Conservation (phyloP, 805 yeast species). For the Saccharomycopsis selenospora region DNA sequence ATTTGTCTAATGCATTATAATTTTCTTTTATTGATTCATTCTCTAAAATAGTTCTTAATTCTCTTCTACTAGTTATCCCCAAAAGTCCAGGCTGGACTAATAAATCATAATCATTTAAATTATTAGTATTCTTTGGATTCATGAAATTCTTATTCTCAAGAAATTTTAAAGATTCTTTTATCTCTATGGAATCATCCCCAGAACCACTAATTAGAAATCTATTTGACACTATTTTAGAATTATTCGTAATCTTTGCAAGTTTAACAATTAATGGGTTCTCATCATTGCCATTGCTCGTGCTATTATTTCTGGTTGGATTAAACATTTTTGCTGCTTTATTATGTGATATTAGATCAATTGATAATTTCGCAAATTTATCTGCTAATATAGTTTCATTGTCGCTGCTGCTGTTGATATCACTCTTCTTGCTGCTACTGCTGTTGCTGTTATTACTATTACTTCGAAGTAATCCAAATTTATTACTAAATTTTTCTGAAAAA, state of each 20-base stretch:
- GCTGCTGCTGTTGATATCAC: background rate
- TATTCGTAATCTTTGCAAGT: background rate
- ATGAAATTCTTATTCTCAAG: constrained; percentile 9
- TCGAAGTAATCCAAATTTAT: constrained; percentile 6
- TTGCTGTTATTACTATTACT: background rate
- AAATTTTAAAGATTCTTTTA: background rate
- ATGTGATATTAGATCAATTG: constrained; percentile 5
- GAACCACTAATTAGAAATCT: background rate
- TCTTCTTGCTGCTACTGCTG: background rate
- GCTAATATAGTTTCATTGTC: constrained; percentile 3
- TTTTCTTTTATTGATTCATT: constrained; percentile 51
- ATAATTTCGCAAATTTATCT: constrained; percentile 13
- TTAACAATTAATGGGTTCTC: background rate
- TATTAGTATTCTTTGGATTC: constrained; percentile 1
- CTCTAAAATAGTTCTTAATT: constrained; percentile 54
- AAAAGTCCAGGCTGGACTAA: constrained; percentile 31
- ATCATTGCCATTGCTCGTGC: background rate
- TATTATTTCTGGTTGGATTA: background rate
- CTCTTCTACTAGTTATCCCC: constrained; percentile 56
- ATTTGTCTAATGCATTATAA: constrained; percentile 39
- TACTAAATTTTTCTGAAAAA: constrained; percentile 7
- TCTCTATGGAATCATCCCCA: background rate
- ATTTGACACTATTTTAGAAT: background rate
- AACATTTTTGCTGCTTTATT: background rate
- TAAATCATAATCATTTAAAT: constrained; percentile 5